Conservation (phyloP, 2,329 filamentous ascomycete species). For the Exophiala lecanii-corni region DNA sequence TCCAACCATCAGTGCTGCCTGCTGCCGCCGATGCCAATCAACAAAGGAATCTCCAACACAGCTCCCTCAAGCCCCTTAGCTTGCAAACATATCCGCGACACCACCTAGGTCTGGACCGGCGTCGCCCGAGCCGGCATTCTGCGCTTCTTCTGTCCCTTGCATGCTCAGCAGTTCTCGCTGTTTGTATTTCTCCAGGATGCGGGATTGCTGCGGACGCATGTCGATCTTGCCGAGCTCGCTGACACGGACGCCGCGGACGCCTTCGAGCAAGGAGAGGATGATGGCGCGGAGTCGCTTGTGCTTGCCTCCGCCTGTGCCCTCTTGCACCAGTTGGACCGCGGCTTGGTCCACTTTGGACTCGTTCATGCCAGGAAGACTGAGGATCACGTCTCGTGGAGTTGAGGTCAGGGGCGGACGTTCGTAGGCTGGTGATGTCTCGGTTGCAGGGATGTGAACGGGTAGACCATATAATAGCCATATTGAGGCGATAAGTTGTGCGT, state of each 20-base stretch:
- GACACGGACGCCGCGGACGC: conserved; percentile 84
- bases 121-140: conserved; percentile 41
- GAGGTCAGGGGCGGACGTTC: conserved; percentile 49
- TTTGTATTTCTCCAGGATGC: conserved; percentile 27
- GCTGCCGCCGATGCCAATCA: too few relatives aligned
- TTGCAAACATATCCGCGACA: conserved; percentile 52
- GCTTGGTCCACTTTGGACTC: conserved; percentile 62
- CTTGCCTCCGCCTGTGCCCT: conserved; percentile 45
- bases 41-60: too few relatives aligned
- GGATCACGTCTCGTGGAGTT: conserved; percentile 70
- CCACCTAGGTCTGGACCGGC: conserved; percentile 48
- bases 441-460: conserved; percentile 21
- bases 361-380: conserved; percentile 73
- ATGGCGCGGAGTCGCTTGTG: conserved; percentile 75
- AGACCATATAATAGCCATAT: conserved; percentile 72
- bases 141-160: conserved; percentile 18
- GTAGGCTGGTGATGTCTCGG: conserved; percentile 17
- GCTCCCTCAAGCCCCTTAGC: too few relatives aligned
- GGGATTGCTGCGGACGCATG: conserved; percentile 20
- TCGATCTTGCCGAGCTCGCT: conserved; percentile 85
- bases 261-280: conserved; percentile 78
- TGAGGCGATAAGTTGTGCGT: conserved; percentile 79
- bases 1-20: too few relatives aligned
- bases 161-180: conserved; percentile 25
- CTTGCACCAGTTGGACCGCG: conserved; percentile 56